Evolutionary conservation across 2,329 filamentous ascomycete species (phyloP).

Genomic region (Scopulariopsis brevicaulis): DNA sequence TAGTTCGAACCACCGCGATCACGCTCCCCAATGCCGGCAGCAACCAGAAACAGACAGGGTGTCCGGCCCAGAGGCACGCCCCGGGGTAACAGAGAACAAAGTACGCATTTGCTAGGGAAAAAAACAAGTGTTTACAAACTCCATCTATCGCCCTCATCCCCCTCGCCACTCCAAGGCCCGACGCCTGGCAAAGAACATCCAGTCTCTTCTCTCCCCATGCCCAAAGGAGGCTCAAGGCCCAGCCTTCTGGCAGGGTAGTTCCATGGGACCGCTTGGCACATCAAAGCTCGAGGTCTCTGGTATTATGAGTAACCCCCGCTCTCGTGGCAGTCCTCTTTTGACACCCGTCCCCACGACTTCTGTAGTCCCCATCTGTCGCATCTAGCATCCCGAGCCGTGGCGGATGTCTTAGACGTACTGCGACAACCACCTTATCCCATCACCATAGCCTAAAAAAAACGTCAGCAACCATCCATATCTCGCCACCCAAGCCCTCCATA

Average conservation of each 20-base stretch:
- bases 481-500: not conserved
- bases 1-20: not conserved
- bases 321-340: not conserved
- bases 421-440: slow-evolving; percentile 83
- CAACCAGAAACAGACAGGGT: not conserved
- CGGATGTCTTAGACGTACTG: slow-evolving; percentile 63
- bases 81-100: not conserved
- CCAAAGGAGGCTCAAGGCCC: not conserved
- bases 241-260: too few species aligned
- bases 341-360: not conserved
- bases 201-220: not conserved
- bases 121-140: not conserved
- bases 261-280: not conserved
- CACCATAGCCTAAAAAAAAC: slow-evolving; percentile 56
- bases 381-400: not conserved
- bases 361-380: not conserved
- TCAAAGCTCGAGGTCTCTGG: not conserved
- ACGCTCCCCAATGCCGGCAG: not conserved
- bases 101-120: not conserved
- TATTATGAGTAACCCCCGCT: not conserved
- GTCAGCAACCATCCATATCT: slow-evolving; percentile 7
- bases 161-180: not conserved
- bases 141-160: not conserved
- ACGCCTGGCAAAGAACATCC: not conserved
- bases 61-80: not conserved